Evolutionary conservation across 257 asterid genomes (phyloP).

Genomic region (Oldenlandia corymbosa): DNA sequence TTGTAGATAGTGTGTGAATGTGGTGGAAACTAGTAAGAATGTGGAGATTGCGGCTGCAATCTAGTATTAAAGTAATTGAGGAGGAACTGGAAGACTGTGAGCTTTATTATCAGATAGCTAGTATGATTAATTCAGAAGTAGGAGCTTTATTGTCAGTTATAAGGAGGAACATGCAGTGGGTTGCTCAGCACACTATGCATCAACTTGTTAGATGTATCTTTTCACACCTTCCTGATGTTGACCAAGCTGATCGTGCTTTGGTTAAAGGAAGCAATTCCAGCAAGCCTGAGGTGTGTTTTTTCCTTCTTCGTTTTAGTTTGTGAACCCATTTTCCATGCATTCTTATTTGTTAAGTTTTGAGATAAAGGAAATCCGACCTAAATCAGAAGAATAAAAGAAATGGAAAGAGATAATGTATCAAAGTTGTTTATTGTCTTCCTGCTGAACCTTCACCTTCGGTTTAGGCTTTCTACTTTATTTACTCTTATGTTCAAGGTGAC

Average conservation of each 20-base stretch:
- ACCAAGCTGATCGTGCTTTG: constrained; percentile 50
- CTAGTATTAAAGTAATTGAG: constrained; percentile 74
- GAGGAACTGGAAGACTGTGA: constrained; percentile 91
- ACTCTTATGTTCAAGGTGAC: not conserved
- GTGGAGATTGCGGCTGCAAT: constrained; percentile 79
- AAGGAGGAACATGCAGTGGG: constrained; percentile 73
- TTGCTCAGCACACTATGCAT: constrained; percentile 89
- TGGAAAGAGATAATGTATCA: not conserved
- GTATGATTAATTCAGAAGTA: constrained; percentile 78
- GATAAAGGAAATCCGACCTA: not conserved
- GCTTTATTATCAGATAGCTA: constrained; percentile 54
- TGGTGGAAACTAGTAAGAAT: constrained; percentile 26
- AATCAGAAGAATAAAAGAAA: not conserved
- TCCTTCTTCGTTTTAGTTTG: constrained; percentile 12
- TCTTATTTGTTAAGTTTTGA: not conserved
- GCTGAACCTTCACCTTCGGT: not conserved
- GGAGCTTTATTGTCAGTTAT: constrained; percentile 83
- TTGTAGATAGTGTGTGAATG: constrained; percentile 19
- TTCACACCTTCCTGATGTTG: constrained; percentile 77
- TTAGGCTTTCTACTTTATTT: too few relatives aligned
- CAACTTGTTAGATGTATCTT: constrained; percentile 89
- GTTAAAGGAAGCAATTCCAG: constrained; percentile 60
- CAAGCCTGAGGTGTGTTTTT: constrained; percentile 46
- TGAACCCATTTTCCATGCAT: not conserved
- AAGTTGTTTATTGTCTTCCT: not conserved